Conservation (phyloP, 164 flowering plant species). For the Annona cherimola region DNA sequence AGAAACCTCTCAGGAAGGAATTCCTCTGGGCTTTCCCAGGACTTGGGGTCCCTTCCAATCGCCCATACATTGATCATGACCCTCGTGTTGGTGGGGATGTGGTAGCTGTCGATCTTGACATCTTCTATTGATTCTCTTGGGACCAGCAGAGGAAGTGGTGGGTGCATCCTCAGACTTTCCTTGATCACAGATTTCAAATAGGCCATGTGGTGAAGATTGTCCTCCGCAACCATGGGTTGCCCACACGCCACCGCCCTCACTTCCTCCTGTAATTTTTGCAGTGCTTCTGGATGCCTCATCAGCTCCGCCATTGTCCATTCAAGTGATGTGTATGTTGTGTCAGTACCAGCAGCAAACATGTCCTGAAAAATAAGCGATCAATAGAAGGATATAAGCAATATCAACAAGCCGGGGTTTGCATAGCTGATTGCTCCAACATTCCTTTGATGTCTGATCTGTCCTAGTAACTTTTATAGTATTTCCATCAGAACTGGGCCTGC, state of each 20-base stretch:
- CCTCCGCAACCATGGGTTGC: neutral
- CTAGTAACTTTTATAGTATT: too few species aligned
- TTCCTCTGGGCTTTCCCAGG: constrained; percentile 2
- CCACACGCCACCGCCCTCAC: neutral
- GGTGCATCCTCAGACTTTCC: neutral
- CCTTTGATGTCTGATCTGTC: too few species aligned
- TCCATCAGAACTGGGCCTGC: too few species aligned
- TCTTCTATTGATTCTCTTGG: neutral
- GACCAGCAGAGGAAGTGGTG: neutral
- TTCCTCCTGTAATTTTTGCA: constrained; percentile 4
- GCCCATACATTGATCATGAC: constrained; percentile 1
- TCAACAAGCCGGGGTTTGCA: too few species aligned
- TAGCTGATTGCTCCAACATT: too few species aligned
- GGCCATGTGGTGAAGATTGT: neutral
- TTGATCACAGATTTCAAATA: neutral
- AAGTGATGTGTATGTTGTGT: neutral
- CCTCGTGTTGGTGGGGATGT: neutral
- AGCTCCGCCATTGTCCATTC: constrained; percentile 8
- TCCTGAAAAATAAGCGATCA: neutral
- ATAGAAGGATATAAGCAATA: neutral
- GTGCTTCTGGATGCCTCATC: neutral
- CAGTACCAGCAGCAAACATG: constrained; percentile 3
- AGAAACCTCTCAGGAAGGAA: constrained; percentile 7
- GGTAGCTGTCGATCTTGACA: neutral
- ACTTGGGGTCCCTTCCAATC: neutral